Conservation (phyloP, 805 yeast species). For the Candida nonsorbophila region DNA sequence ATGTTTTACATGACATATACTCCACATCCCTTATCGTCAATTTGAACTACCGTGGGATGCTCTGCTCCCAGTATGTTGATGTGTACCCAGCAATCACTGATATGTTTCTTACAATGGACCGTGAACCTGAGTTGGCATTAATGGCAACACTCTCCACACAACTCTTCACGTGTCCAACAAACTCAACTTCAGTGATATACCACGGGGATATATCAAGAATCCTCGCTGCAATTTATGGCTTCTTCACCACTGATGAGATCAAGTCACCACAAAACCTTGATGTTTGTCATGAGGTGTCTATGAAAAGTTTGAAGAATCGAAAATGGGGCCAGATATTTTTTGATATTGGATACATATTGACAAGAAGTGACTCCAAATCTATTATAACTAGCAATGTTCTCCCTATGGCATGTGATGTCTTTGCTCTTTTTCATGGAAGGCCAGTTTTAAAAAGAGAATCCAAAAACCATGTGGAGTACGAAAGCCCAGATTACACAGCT, state of each 20-base stretch:
- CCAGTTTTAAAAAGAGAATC: slow-evolving; percentile 73
- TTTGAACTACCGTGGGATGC: slow-evolving; percentile 46
- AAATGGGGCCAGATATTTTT: slow-evolving; percentile 74
- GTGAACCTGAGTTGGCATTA: slow-evolving; percentile 83
- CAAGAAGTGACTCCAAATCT: slow-evolving; percentile 53
- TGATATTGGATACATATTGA: slow-evolving; percentile 73
- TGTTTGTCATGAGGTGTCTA: slow-evolving; percentile 29
- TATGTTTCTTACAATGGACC: slow-evolving; percentile 63
- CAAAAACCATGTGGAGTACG: slow-evolving; percentile 83
- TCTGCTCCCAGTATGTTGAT: slow-evolving; percentile 78
- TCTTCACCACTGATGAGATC: slow-evolving; percentile 51
- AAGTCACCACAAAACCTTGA: slow-evolving; percentile 39
- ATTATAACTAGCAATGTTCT: slow-evolving; percentile 45
- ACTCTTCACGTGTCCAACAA: slow-evolving; percentile 83
- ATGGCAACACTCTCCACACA: slow-evolving; percentile 76
- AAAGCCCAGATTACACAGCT: slow-evolving; percentile 74
- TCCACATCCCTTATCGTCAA: slow-evolving; percentile 62
- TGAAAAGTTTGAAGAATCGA: slow-evolving; percentile 55
- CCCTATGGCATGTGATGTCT: slow-evolving; percentile 57
- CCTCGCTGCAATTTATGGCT: slow-evolving; percentile 58
- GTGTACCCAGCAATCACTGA: slow-evolving; percentile 73
- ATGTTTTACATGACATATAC: slow-evolving; percentile 56
- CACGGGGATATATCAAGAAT: slow-evolving; percentile 64
- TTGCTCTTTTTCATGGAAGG: slow-evolving; percentile 70
- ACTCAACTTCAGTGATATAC: slow-evolving; percentile 55